These are phyloP conservation scores for Cyclotella atomus DNA, from an alignment of 108 stramenopile genomes.

Conservation along the genomic window DNA sequence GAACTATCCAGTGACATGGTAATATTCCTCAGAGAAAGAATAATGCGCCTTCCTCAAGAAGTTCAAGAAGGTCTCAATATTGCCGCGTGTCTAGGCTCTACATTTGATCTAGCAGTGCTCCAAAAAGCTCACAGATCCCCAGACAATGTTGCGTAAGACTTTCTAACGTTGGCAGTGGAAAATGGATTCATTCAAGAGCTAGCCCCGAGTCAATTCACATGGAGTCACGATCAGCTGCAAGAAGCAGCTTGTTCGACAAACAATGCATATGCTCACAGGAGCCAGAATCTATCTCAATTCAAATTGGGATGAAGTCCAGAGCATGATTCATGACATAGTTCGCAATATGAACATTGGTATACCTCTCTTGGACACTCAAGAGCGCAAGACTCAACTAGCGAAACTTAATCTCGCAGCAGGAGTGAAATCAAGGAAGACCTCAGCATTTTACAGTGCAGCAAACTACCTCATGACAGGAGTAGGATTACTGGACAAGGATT, in stretches of 20 bases:
- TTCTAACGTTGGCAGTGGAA: constrained; percentile 3
- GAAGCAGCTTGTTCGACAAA: constrained; percentile 21
- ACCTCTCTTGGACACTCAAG: constrained; percentile 6
- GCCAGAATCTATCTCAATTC: constrained; percentile 3
- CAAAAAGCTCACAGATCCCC: constrained; percentile 11
- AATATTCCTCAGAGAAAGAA: background rate
- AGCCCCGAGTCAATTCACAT: background rate
- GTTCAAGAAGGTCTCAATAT: constrained; percentile 12
- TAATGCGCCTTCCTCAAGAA: background rate
- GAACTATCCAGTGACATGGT: constrained; percentile 22
- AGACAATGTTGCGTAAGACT: background rate
- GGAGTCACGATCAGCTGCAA: constrained; percentile 26
- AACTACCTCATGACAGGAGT: constrained; percentile 27
- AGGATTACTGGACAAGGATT: constrained; percentile 10
- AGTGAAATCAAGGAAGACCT: constrained; percentile 18
- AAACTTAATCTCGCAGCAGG: constrained; percentile 33
- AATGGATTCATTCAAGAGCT: constrained; percentile 21
- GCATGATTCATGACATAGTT: constrained; percentile 27
- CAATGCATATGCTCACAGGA: constrained; percentile 22
- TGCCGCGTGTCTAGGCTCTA: constrained; percentile 41
- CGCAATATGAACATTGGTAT: constrained; percentile 27
- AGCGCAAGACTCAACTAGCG: constrained; percentile 16
- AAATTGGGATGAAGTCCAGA: constrained; percentile 8
- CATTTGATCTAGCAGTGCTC: constrained; percentile 10
- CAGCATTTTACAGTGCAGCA: constrained; percentile 18